Conservation (phyloP, 2,329 filamentous ascomycete genomes). For the Fusarium circinatum region DNA sequence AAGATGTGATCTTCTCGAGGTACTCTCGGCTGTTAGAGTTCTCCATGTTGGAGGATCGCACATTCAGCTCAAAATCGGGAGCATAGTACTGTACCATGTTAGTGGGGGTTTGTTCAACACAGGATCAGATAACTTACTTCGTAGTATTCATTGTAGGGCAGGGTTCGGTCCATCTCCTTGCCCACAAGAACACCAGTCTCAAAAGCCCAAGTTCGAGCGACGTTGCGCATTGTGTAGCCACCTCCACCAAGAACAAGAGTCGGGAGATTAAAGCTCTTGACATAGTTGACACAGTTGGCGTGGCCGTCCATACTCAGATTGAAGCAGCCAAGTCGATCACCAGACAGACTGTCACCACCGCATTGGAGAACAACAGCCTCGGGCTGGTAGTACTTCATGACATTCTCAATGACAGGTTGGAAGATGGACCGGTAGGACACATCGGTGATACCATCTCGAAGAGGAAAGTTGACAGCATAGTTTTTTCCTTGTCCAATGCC, state of each 20-base stretch:
- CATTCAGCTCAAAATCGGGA: slow-evolving; percentile 89
- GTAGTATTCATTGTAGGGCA: slow-evolving; percentile 98
- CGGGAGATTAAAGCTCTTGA: slow-evolving; percentile 85
- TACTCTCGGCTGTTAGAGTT: slow-evolving; percentile 89
- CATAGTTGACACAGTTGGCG: slow-evolving; percentile 91
- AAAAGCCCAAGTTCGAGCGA: slow-evolving; percentile 95
- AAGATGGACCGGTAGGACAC: slow-evolving; percentile 90
- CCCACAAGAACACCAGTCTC: slow-evolving; percentile 93
- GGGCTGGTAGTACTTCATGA: slow-evolving; percentile 88
- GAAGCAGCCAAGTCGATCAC: slow-evolving; percentile 94
- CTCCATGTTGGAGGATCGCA: slow-evolving; percentile 87
- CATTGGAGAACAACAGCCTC: slow-evolving; percentile 96
- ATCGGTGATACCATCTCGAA: slow-evolving; percentile 93
- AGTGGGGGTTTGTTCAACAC: slow-evolving; percentile 21
- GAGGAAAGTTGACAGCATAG: slow-evolving; percentile 90
- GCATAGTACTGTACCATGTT: slow-evolving; percentile 79
- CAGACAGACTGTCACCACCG: slow-evolving; percentile 92
- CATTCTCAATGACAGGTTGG: slow-evolving; percentile 85
- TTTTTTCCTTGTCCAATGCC: slow-evolving; percentile 89
- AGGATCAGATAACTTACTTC: slow-evolving; percentile 61
- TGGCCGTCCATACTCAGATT: slow-evolving; percentile 98
- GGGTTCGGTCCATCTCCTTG: slow-evolving; percentile 80
- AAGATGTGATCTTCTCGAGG: slow-evolving; percentile 81
- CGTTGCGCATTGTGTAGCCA: slow-evolving; percentile 97
- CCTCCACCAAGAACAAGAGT: slow-evolving; percentile 94